Conservation (phyloP, 805 yeast genomes). For the Candida broadrunensis region DNA sequence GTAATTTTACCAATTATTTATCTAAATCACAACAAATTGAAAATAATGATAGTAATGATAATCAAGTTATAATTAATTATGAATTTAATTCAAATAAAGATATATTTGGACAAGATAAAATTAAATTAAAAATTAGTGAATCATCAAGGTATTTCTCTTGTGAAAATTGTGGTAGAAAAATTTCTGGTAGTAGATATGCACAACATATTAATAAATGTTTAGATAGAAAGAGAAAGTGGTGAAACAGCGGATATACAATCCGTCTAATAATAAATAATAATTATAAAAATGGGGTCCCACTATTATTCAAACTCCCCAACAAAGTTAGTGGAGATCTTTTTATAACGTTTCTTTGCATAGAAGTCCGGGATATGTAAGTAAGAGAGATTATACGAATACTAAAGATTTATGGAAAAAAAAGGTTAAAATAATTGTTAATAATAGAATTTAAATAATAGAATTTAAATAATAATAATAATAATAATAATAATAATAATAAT, state of each 20-base stretch:
- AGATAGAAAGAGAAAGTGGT: constrained; percentile 53
- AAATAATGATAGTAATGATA: neutral
- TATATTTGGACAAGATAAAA: constrained; percentile 50
- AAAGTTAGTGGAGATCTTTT: too few species aligned
- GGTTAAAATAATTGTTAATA: too few species aligned
- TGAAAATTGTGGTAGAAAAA: constrained; percentile 76
- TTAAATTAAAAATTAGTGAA: constrained; percentile 42
- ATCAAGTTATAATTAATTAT: neutral
- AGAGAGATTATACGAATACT: too few species aligned
- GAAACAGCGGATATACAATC: neutral
- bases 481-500: too few species aligned
- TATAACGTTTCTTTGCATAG: too few species aligned
- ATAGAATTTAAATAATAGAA: too few species aligned
- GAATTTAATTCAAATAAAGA: constrained; percentile 26
- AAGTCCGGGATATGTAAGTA: too few species aligned
- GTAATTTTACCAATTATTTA: constrained; percentile 19
- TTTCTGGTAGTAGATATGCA: constrained; percentile 90
- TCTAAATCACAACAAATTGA: constrained; percentile 16
- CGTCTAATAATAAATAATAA: too few species aligned
- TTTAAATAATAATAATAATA: too few species aligned
- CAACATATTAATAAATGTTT: constrained; percentile 89
- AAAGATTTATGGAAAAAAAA: too few species aligned
- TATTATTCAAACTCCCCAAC: too few species aligned
- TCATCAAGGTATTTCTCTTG: constrained; percentile 67
- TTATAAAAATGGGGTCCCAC: too few species aligned